Percentiles rank a stretch among this genome's conserved stretches.
phyloP scores from a whole-genome alignment of 139 green algal species.

The Asterochloris erici region DNA sequence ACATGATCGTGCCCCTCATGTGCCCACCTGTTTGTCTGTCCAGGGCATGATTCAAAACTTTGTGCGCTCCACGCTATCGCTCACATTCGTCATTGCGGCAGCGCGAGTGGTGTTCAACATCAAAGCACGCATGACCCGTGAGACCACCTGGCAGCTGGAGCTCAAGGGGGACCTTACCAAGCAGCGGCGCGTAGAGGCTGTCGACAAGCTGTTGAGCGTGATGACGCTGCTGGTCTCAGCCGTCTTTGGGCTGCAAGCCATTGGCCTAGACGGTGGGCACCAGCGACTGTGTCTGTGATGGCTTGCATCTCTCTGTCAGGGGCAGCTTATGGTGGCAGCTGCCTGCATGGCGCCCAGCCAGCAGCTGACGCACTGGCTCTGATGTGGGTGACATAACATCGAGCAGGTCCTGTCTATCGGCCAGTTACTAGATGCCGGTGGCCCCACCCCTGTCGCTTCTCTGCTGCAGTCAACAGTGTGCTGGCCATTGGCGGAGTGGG shows the following conservation, averaged over 20 bases:
- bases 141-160: constrained; percentile 58
- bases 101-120: constrained; percentile 84
- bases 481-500: constrained; percentile 91
- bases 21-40: neutral
- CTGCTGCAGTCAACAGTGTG: constrained; percentile 64
- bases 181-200: constrained; percentile 67
- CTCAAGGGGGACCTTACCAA: constrained; percentile 77
- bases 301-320: neutral
- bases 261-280: constrained; percentile 54
- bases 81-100: constrained; percentile 80
- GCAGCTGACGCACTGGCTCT: no score
- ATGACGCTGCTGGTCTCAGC: constrained; percentile 55
- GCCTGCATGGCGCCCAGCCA: neutral
- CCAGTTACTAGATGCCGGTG: no score
- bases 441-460: neutral
- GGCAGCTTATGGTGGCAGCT: neutral
- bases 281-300: neutral
- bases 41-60: constrained; percentile 46
- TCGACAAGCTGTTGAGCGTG: constrained; percentile 68
- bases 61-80: constrained; percentile 74
- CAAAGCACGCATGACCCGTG: constrained; percentile 65
- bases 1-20: no score
- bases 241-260: constrained; percentile 59
- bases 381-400: no score
- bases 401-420: no score